Percentiles rank a stretch among this genome's conserved stretches.
phyloP scores from a whole-genome alignment of 345 rosid species.

The Moricandia arvensis region DNA sequence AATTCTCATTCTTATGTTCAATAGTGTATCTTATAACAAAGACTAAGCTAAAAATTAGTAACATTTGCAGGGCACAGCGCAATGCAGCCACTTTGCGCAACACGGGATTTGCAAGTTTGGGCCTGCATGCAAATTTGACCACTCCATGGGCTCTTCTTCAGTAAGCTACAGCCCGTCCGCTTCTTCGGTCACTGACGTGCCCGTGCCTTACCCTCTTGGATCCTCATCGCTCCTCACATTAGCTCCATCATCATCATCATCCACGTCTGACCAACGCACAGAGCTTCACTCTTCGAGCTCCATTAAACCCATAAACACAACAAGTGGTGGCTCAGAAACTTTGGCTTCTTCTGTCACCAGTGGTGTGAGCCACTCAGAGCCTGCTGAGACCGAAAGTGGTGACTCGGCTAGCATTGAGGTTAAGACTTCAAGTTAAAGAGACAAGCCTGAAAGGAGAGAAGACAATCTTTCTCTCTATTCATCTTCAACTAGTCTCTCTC shows the following conservation, averaged over 20 bases:
- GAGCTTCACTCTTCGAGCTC: conserved; percentile 52
- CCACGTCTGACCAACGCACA: conserved; percentile 39
- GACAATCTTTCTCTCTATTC: conserved; percentile 19
- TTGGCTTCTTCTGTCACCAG: conserved; percentile 37
- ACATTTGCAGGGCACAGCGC: too few relatives aligned
- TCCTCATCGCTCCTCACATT: conserved; percentile 46
- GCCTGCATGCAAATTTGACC: conserved; percentile 74
- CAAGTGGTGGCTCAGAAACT: conserved; percentile 24
- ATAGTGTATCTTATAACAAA: neutral
- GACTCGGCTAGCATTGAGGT: conserved; percentile 18
- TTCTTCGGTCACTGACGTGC: conserved; percentile 77
- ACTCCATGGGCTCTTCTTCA: conserved; percentile 50
- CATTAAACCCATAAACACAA: conserved; percentile 40
- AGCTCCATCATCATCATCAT: conserved; percentile 59
- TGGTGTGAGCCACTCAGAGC: conserved; percentile 17
- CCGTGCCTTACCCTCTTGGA: conserved; percentile 72
- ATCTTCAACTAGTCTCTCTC: neutral
- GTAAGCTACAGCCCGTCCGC: conserved; percentile 72
- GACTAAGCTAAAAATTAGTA: neutral
- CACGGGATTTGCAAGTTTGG: conserved; percentile 75
- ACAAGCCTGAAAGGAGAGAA: conserved; percentile 12
- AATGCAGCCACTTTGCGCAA: conserved; percentile 58
- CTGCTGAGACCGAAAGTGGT: conserved; percentile 15
- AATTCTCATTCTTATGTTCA: neutral
- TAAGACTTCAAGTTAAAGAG: conserved; percentile 25